phyloP scores from a whole-genome alignment of 768 basidiomycete genomes.

The Plicaturopsis crispa region DNA sequence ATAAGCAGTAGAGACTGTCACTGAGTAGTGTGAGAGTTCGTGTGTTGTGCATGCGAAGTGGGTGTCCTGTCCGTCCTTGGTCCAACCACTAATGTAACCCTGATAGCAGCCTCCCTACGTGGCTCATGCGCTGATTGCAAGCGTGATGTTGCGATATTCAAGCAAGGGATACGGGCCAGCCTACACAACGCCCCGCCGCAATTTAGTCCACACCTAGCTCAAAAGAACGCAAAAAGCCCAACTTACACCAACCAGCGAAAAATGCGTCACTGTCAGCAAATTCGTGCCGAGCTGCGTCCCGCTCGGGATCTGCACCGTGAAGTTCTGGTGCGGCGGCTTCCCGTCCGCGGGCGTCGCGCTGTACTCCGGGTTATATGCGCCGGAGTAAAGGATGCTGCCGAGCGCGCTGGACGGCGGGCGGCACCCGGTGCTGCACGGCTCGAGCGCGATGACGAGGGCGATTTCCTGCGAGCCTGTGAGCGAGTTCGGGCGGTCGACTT shows the following conservation, averaged over 20 bases:
- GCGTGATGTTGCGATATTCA: too few species aligned
- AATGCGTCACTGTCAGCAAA: conserved; percentile 11
- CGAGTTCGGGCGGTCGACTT: conserved; percentile 25
- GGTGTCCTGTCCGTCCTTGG: too few species aligned
- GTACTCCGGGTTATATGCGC: conserved; percentile 20
- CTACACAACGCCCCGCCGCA: too few species aligned
- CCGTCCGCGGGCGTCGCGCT: conserved; percentile 9
- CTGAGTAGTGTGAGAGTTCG: too few species aligned
- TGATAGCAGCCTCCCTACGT: too few species aligned
- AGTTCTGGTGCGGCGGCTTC: conserved; percentile 22
- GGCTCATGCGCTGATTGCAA: too few species aligned
- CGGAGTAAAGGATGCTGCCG: conserved; percentile 26
- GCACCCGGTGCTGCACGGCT: conserved; percentile 17
- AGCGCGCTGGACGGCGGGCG: conserved; percentile 16
- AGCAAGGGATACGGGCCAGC: too few species aligned
- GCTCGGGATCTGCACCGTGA: conserved; percentile 18
- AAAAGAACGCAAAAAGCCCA: too few species aligned
- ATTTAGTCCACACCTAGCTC: too few species aligned
- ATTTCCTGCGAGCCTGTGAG: conserved; percentile 18
- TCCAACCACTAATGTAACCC: too few species aligned
- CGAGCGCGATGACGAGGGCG: conserved; percentile 23
- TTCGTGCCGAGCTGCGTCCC: conserved; percentile 9
- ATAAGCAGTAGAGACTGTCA: too few species aligned
- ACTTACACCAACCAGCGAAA: conserved; percentile 12
- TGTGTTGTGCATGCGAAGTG: too few species aligned